Evolutionary conservation across 306 rosid genomes (phyloP), one percentile per base, ranked within the genome.

Genomic region (Casuarina equisetifolia): DNA sequence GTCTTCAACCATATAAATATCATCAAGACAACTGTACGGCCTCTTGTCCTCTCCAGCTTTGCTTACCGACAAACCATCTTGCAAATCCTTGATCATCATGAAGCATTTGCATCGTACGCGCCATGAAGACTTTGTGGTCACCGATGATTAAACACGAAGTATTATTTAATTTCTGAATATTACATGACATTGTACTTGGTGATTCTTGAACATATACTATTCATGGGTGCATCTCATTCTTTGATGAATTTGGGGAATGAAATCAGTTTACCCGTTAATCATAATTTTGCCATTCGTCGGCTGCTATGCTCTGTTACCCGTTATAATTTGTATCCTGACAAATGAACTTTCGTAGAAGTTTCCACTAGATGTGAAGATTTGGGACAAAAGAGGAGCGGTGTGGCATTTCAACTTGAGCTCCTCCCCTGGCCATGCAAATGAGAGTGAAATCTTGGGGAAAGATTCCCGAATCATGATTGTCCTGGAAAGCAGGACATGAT

Each of bases 291-390:
- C 11, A 57, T 57, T 6, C 20, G 11, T 19, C 13, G 44, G 13
- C 40, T 38, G 8, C 16, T 4, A 6, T 12, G 9, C 12, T 4
- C n/a, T 11, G 5, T 45, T 6, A 45, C 12, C 50, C 50, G 6
- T 45, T 6, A 1, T 45, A 45, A 45, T 45, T 45, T 45, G 7
- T 38, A 15, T 78, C 62, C 6, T 61, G 25, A 62, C 75, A 17
- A 57, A 4, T 2, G 79, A 80, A 80, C 48, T 20, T 58, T 12
- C 84, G 80, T 3, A 81, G 84, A 81, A 81, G 76, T 61, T 81
- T 75, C 84, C 74, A 6, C 15, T 40, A 50, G 55, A 19, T 19
- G 35, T 9, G 50, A 48, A 13, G 64, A 20, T 35, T 35, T 38
- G 17, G 62, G 61, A 53, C 78, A 72, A 19, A 78, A 43, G n/a